Conservation (phyloP, 208 protist species). For the Angomonas ambiguus region DNA sequence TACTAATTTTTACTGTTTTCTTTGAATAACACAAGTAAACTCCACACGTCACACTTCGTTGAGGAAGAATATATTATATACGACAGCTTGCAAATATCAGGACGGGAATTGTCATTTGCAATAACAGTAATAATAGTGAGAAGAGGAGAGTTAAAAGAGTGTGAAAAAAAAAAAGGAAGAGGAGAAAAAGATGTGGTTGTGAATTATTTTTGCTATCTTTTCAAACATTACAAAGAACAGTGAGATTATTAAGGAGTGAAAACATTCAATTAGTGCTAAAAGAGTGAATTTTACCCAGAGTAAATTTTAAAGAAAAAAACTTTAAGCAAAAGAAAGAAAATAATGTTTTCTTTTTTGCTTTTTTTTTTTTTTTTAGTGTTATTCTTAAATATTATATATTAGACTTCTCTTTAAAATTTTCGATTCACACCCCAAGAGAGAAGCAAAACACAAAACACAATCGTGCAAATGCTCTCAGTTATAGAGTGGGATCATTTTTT, state of each 20-base stretch:
- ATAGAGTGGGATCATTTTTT: background rate
- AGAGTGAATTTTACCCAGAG: background rate
- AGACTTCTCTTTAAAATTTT: background rate
- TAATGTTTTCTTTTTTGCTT: background rate
- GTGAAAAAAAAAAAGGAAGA: background rate
- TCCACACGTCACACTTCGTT: no score
- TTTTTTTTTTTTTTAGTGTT: slow-evolving; percentile 10
- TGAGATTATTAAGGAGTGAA: no score
- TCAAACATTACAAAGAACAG: no score
- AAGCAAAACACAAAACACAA: slow-evolving; percentile 9
- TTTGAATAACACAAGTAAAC: no score
- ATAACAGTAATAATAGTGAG: no score
- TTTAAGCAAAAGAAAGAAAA: background rate
- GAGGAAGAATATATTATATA: no score
- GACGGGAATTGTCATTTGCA: no score
- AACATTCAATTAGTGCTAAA: no score
- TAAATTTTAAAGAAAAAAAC: background rate
- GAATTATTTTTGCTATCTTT: no score
- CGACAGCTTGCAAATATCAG: no score
- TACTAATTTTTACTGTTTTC: no score
- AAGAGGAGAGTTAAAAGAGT: background rate
- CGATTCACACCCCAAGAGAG: background rate
- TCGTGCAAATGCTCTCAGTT: no score
- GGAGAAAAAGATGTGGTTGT: background rate
- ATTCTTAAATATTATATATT: background rate